Base-by-base conservation (phyloP, 768 basidiomycete genomes). In the Suillus sp. region DNA sequence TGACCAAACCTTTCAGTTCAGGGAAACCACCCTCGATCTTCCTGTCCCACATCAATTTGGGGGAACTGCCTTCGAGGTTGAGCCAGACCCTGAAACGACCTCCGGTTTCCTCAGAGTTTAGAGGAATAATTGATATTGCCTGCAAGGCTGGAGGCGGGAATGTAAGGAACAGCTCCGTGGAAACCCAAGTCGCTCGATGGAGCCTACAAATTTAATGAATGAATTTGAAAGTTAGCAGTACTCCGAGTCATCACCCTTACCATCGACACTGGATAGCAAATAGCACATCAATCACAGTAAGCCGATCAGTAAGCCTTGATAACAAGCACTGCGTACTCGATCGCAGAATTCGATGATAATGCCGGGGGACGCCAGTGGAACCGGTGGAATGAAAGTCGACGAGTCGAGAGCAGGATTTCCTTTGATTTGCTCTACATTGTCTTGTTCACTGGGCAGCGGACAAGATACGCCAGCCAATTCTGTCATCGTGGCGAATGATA, bases 21-120 rank as follows among this genome's bases (percentile, higher is more conserved):
- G 96, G 96, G 71, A 98, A 98, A 2, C 93, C 91, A 45, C 92
- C 93, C 73, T 96, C 92, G 27, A 86, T 77, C 71, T 98, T 98
- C 65, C 96, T 80, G 74, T 97, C 95, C 95, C 96, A 97, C 18
- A 93, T 71, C 63, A 95, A 74, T 53, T 75, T 65, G 34, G 86
- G 80, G 20, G 70, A 13, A 47, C 38, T 67, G 45, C 73, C 68
- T 20, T 75, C 74, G 4, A 75, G 68, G 25, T 79, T 83, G 40
- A 97, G 75, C 96, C 96, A 98, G 27, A 97, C 87, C 22, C 96
- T 86, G 75, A 98, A 98, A 50, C 95, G 83, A 47, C 96, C 96
- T 27, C 88, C 90, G 18, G 95, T 91, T 62, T 96, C 95, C 20
- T 92, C 89, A 22, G 85, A 72, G 69, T 87, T 91, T 60, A 88